These are phyloP conservation scores for Ophiosphaerella herpotricha DNA, from an alignment of 2,329 filamentous ascomycete genomes.

Conservation along the genomic window DNA sequence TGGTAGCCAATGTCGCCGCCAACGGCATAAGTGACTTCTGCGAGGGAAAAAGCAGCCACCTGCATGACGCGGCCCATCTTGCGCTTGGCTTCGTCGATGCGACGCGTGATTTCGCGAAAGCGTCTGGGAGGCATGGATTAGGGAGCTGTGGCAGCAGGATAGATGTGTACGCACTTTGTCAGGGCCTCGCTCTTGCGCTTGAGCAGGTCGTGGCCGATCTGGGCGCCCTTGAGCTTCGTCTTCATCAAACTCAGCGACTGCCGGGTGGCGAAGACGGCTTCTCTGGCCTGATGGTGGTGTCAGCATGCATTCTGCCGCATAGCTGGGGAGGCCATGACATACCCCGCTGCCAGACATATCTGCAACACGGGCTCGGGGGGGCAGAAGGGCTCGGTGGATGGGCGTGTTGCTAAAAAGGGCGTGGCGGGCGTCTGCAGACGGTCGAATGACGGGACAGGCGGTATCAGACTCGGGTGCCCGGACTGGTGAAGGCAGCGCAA, in stretches of 20 bases:
- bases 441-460: slow-evolving; percentile 6
- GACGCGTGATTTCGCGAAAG: slow-evolving; percentile 93
- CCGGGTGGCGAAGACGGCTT: slow-evolving; percentile 95
- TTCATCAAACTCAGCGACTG: slow-evolving; percentile 98
- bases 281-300: slow-evolving; percentile 70
- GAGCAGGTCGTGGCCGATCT: slow-evolving; percentile 84
- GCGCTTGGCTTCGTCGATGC: slow-evolving; percentile 97
- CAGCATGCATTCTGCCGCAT: slow-evolving; percentile 30
- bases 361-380: slow-evolving; percentile 12
- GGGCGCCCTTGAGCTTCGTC: slow-evolving; percentile 84
- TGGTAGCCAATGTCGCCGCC: slow-evolving; percentile 94
- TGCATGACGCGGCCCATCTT: slow-evolving; percentile 99
- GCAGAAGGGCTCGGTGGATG: neutral
- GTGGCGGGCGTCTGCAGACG: neutral
- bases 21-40: slow-evolving; percentile 96
- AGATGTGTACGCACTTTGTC: slow-evolving; percentile 78
- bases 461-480: slow-evolving; percentile 7
- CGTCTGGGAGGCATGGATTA: slow-evolving; percentile 60
- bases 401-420: neutral
- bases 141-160: slow-evolving; percentile 7
- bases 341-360: slow-evolving; percentile 62
- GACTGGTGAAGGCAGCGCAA: slow-evolving; percentile 12
- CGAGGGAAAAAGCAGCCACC: slow-evolving; percentile 95
- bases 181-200: slow-evolving; percentile 98
- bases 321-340: slow-evolving; percentile 31